Evolutionary conservation across 192 early-diverging fungal genomes (phyloP).

Genomic region (Coemansia nantahalensis): DNA sequence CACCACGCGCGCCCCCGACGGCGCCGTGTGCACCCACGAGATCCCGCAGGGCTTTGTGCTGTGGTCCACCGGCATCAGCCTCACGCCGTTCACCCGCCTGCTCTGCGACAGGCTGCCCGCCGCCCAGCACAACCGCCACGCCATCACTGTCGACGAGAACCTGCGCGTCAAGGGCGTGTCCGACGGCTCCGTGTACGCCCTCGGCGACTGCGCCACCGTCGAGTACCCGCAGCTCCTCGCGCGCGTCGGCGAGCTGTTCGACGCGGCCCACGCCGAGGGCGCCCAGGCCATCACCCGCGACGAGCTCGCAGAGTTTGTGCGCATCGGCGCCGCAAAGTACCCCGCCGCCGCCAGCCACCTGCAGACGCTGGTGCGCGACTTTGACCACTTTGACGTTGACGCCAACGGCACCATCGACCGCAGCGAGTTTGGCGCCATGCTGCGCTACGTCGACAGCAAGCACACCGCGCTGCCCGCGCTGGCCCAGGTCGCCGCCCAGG

Average conservation of each 20-base stretch:
- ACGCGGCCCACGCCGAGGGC: conserved; percentile 23
- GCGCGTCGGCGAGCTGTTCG: conserved; percentile 43
- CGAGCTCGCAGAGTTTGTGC: conserved; percentile 33
- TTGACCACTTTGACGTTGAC: conserved; percentile 38
- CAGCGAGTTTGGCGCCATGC: conserved; percentile 41
- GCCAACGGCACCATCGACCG: conserved; percentile 27
- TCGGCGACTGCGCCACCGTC: conserved; percentile 89
- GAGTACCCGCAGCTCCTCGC: conserved; percentile 57
- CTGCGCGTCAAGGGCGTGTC: conserved; percentile 68
- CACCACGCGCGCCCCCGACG: conserved; percentile 46
- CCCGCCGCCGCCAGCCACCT: conserved; percentile 38
- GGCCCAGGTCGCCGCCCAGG: conserved; percentile 87
- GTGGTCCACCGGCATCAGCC: conserved; percentile 74
- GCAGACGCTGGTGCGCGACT: conserved; percentile 33
- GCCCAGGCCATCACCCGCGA: conserved; percentile 32
- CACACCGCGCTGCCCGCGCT: conserved; percentile 76
- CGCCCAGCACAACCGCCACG: conserved; percentile 40
- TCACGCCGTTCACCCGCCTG: conserved; percentile 57
- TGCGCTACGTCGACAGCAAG: conserved; percentile 47
- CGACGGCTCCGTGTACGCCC: conserved; percentile 67
- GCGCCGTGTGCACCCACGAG: conserved; percentile 21
- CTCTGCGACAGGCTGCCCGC: conserved; percentile 48
- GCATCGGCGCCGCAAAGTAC: conserved; percentile 14
- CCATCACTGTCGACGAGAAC: conserved; percentile 68
- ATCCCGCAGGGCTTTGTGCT: conserved; percentile 69